Conservation (phyloP, 768 basidiomycete genomes). For the Tylopilus rubrobrunneus region DNA sequence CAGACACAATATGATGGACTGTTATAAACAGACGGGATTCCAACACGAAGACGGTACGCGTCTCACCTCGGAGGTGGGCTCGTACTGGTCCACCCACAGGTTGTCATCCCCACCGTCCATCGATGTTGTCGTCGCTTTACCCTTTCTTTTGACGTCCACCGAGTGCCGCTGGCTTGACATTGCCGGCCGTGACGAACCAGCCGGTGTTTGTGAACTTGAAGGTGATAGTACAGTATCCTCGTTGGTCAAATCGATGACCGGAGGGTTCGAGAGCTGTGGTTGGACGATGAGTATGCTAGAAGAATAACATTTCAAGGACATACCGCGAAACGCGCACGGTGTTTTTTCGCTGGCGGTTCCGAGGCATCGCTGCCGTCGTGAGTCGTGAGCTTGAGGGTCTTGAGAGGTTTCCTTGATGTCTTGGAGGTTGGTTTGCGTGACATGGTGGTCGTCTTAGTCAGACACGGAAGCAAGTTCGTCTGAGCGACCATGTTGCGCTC, state of each 20-base stretch:
- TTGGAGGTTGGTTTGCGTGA: constrained; percentile 19
- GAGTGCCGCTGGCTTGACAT: not conserved
- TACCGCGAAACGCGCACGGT: constrained; percentile 6
- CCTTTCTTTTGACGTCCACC: constrained; percentile 25
- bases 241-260: constrained; percentile 20
- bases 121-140: constrained; percentile 4
- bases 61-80: constrained; percentile 54
- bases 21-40: not conserved
- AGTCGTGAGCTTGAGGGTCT: constrained; percentile 21
- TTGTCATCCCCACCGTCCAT: constrained; percentile 30
- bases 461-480: too few relatives aligned
- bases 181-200: constrained; percentile 1
- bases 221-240: constrained; percentile 5
- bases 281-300: not conserved
- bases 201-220: constrained; percentile 5
- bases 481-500: constrained; percentile 13
- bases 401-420: constrained; percentile 15
- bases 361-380: constrained; percentile 8
- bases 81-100: constrained; percentile 64
- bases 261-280: constrained; percentile 19
- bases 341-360: constrained; percentile 23
- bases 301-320: not conserved
- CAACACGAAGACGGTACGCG: not conserved
- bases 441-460: constrained; percentile 7
- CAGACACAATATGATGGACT: not conserved